Conservation (phyloP, 148 eudicot species). For the Silene conica region DNA sequence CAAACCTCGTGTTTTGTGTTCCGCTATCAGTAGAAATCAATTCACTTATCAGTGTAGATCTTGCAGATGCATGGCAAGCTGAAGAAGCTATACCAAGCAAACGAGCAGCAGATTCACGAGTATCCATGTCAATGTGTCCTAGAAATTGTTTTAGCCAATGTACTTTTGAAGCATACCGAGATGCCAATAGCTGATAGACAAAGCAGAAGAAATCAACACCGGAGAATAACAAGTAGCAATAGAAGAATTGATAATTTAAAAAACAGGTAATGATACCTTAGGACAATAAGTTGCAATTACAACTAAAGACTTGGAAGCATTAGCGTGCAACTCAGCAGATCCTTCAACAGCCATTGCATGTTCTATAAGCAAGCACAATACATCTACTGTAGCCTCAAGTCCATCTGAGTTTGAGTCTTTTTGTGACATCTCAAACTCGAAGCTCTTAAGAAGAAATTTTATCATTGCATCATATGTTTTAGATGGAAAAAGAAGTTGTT, state of each 20-base stretch:
- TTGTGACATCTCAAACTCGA: conserved; percentile 56
- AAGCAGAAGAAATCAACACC: conserved; percentile 20
- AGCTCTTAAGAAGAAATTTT: conserved; percentile 78
- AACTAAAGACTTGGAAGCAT: conserved; percentile 70
- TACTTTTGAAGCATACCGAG: conserved; percentile 70
- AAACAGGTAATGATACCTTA: conserved; percentile 40
- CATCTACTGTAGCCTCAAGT: conserved; percentile 44
- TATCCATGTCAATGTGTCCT: conserved; percentile 66
- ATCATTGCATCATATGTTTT: conserved; percentile 74
- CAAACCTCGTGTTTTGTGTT: conserved; percentile 58
- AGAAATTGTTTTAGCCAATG: conserved; percentile 79
- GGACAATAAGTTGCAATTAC: conserved; percentile 68
- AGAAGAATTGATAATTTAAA: conserved; percentile 7
- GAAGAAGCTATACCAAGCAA: conserved; percentile 87
- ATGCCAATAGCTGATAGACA: conserved; percentile 53
- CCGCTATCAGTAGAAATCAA: conserved; percentile 46
- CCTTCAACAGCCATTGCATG: conserved; percentile 95
- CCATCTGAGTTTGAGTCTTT: conserved; percentile 34
- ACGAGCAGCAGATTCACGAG: conserved; percentile 86
- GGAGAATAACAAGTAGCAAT: conserved; percentile 10
- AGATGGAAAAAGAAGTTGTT: conserved; percentile 68
- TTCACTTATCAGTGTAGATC: conserved; percentile 54
- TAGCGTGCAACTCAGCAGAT: conserved; percentile 83
- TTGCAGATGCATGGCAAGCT: conserved; percentile 56
- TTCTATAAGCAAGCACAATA: conserved; percentile 67